These are phyloP conservation scores for Pontederia paniculata DNA, from an alignment of 176 grass and related monocot species.

Conservation along the genomic window DNA sequence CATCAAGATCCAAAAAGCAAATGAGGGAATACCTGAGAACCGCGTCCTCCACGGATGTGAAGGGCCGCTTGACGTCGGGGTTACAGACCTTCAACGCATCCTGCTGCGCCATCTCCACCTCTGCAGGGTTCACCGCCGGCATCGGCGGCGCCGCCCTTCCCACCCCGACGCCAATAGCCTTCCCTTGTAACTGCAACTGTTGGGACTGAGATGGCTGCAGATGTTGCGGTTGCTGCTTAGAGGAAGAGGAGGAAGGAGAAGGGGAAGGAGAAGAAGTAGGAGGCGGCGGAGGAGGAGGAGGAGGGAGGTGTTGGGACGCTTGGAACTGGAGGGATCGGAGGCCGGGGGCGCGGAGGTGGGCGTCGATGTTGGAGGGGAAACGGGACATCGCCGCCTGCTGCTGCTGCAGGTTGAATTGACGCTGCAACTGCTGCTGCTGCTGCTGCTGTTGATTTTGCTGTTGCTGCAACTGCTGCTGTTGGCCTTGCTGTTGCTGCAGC, in stretches of 20 bases:
- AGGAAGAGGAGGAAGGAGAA: too few relatives aligned
- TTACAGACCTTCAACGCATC: constrained; percentile 87
- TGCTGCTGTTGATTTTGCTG: constrained; percentile 28
- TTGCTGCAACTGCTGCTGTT: neutral
- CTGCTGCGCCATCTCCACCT: constrained; percentile 94
- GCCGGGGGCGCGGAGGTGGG: constrained; percentile 83
- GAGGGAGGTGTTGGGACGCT: neutral
- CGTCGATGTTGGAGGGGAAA: constrained; percentile 98
- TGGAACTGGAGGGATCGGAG: constrained; percentile 56
- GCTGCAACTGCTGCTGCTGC: constrained; percentile 11
- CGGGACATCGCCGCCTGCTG: constrained; percentile 80
- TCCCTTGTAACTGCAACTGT: constrained; percentile 6
- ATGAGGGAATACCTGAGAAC: constrained; percentile 51
- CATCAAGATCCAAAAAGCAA: neutral
- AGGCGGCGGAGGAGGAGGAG: constrained; percentile 13
- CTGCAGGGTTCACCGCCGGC: constrained; percentile 31
- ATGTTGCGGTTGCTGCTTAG: constrained; percentile 10
- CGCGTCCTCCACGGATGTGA: constrained; percentile 79
- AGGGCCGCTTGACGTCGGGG: constrained; percentile 71
- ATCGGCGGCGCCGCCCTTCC: constrained; percentile 8
- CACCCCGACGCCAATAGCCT: neutral
- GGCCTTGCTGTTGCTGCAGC: constrained; percentile 26
- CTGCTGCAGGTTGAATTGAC: constrained; percentile 6
- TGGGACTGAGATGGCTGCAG: constrained; percentile 30
- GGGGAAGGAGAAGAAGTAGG: constrained; percentile 8